Evolutionary conservation across 441 rosid genomes (phyloP), one percentile per base, ranked within the genome.

Genomic region (Viola pubescens): DNA sequence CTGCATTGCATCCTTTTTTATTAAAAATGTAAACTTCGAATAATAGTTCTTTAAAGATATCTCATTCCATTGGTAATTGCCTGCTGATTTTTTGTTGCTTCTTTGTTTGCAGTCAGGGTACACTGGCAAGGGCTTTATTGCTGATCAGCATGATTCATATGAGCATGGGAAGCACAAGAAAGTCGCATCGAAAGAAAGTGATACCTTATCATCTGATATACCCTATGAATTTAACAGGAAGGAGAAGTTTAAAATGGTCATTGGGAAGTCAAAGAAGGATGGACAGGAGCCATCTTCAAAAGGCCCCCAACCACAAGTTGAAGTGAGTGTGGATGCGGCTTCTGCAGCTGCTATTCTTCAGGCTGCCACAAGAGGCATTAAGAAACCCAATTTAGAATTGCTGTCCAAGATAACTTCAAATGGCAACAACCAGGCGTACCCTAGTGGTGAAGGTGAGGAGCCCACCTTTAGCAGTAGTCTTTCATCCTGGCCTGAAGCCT

Each of bases 281-380:
- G 79, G 75, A 41, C 76, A 72, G 44, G 87, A 79, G 7, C 82
- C 71, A 62, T 62, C 78, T 63, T 63, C 84, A 60, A 85, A 75
- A 77, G 76, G 76, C 38, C 26, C 75, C 46, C 77, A 73, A 68
- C 81, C 70, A 11, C 82, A 79, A 66, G 68, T 59, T 60, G 84
- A 82, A 58, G 80, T 92, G 50, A 70, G 56, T 66, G 81, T 89
- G 45, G 94, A 92, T 81, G 92, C 79, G 48, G 81, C 79, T 11
- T 88, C 90, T 9, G 89, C 87, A n/a, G 97, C 94, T 45, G 98
- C 97, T 58, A 92, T 92, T 73, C 91, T 92, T 70, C 89, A 87
- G 79, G 98, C 85, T 5, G 98, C 90, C 59, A 86, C 81, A 42
- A 79, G 83, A 79, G 98, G 98, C 70, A 75, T 87, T 43, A 87